A percentile compares a stretch with the other conserved stretches of the same genome.
phyloP scores from a whole-genome alignment of 495 filamentous ascomycete species.

The Aspergillus kassunensis region DNA sequence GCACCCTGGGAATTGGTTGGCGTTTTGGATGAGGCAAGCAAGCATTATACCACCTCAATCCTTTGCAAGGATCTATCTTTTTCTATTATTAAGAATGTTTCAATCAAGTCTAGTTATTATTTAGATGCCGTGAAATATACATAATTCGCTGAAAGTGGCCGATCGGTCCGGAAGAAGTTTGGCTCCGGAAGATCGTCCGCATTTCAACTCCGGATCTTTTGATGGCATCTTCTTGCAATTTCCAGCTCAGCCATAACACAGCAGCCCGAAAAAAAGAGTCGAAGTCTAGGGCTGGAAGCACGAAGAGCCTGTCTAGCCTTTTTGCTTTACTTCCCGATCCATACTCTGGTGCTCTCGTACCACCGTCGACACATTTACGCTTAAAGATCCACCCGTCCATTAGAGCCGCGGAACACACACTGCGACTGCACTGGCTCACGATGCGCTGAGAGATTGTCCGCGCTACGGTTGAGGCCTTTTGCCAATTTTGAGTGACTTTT shows the following conservation, averaged over 20 bases:
- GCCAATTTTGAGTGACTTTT: conserved; percentile 9
- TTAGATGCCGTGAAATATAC: too few species aligned
- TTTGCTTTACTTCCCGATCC: background rate
- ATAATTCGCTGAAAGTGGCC: background rate
- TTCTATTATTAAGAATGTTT: too few species aligned
- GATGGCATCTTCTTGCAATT: background rate
- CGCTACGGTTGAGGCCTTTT: conserved; percentile 21
- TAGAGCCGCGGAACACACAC: conserved; percentile 2
- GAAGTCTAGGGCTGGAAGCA: background rate
- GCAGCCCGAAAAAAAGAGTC: background rate
- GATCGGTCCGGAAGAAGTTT: background rate
- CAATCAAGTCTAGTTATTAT: too few species aligned
- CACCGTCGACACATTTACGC: background rate
- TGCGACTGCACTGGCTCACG: conserved; percentile 12
- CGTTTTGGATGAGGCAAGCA: conserved; percentile 1
- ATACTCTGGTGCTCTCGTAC: background rate
- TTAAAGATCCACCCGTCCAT: background rate
- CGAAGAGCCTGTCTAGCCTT: background rate
- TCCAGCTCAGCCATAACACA: background rate
- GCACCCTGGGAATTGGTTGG: conserved; percentile 5
- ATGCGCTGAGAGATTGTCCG: conserved; percentile 25
- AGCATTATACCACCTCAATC: conserved; percentile 6
- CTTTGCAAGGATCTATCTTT: background rate
- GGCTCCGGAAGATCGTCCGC: background rate
- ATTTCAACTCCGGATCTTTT: conserved; percentile 3